phyloP scores from a whole-genome alignment of 345 rosid species.

The Balakata baccata region DNA sequence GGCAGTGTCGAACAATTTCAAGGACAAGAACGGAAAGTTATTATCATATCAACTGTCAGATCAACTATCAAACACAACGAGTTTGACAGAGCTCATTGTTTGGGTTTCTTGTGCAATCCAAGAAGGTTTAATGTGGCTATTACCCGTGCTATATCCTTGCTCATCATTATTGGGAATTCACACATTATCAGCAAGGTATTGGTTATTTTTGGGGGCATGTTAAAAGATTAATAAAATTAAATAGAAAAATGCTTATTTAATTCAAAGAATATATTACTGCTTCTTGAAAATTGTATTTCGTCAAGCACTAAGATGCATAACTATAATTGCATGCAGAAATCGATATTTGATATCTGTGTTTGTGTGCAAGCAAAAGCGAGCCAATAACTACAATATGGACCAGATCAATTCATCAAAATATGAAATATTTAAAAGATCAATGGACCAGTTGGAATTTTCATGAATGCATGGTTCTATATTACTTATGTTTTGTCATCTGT shows the following conservation, averaged over 20 bases:
- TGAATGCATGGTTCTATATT: not conserved
- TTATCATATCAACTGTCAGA: slow-evolving; percentile 80
- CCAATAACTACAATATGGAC: not conserved
- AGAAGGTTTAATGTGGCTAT: slow-evolving; percentile 35
- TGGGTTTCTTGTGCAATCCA: slow-evolving; percentile 29
- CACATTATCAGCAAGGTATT: slow-evolving; percentile 30
- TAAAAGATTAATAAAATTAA: not conserved
- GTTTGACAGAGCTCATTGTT: slow-evolving; percentile 19
- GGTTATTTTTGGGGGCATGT: not conserved
- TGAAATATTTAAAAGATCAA: not conserved
- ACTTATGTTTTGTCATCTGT: not conserved
- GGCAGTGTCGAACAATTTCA: slow-evolving; percentile 98
- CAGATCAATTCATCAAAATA: not conserved
- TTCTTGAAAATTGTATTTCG: not conserved
- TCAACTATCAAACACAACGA: slow-evolving; percentile 50
- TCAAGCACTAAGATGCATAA: not conserved
- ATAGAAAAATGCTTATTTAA: not conserved
- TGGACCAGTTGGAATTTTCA: not conserved
- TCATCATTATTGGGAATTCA: slow-evolving; percentile 27
- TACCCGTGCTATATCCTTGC: slow-evolving; percentile 28
- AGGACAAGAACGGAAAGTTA: slow-evolving; percentile 85
- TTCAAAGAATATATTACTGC: not conserved
- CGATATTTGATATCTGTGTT: not conserved
- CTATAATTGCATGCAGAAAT: too few relatives aligned
- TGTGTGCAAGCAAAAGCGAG: not conserved